Evolutionary conservation across 148 eudicot species (phyloP).

Genomic region (Rhododendron henanense): DNA sequence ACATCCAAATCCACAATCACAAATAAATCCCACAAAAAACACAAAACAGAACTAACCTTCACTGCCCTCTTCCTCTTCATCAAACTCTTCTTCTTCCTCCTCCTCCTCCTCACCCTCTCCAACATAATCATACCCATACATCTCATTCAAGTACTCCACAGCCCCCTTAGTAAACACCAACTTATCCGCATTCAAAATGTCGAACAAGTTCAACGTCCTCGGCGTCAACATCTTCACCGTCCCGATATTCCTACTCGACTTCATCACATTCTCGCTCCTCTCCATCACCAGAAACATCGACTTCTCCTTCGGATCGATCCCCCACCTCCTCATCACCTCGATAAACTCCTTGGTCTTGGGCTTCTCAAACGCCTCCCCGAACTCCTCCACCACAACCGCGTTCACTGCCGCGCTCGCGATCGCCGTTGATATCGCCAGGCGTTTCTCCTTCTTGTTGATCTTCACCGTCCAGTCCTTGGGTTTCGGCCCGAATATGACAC

Average conservation of each 20-base stretch:
- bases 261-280: constrained; percentile 63
- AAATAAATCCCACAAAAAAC: neutral
- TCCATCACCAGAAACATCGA: constrained; percentile 66
- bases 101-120: constrained; percentile 46
- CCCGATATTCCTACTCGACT: constrained; percentile 82
- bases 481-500: constrained; percentile 84
- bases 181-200: constrained; percentile 75
- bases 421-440: constrained; percentile 83
- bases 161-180: constrained; percentile 59
- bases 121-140: constrained; percentile 58
- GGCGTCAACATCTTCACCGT: constrained; percentile 87
- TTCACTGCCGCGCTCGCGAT: constrained; percentile 53
- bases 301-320: constrained; percentile 75
- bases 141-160: constrained; percentile 79
- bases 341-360: constrained; percentile 93
- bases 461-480: constrained; percentile 87
- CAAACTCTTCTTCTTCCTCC: constrained; percentile 34
- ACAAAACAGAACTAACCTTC: constrained; percentile 32
- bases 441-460: constrained; percentile 82
- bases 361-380: constrained; percentile 57
- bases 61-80: constrained; percentile 19
- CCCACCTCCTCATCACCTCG: constrained; percentile 72
- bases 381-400: constrained; percentile 71
- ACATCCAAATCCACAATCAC: neutral
- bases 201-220: constrained; percentile 78